Evolutionary conservation across 1,139 yeast genomes (phyloP).

Genomic region (Sugiyamaella paludigena): DNA sequence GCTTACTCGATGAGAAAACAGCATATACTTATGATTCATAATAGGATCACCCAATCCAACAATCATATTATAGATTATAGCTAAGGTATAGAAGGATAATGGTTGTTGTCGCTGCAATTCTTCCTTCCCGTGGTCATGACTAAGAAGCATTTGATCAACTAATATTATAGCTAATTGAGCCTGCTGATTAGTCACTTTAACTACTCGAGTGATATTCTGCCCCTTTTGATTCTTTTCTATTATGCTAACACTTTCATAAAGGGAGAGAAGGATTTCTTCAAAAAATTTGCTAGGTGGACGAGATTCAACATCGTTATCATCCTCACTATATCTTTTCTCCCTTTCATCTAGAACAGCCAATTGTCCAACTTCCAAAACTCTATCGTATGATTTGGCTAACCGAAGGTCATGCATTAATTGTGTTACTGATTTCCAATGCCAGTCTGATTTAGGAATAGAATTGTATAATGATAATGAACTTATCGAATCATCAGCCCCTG

Average conservation of each 20-base stretch:
- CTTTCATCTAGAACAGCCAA: not conserved
- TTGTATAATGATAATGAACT: too few species aligned
- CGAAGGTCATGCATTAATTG: slow-evolving; percentile 2
- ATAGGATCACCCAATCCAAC: slow-evolving; percentile 16
- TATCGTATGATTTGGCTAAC: not conserved
- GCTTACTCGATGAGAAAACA: slow-evolving; percentile 1
- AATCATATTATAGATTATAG: slow-evolving; percentile 17
- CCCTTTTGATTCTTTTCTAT: not conserved
- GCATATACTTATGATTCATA: slow-evolving; percentile 6
- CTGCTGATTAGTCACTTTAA: slow-evolving; percentile 6
- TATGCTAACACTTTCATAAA: not conserved
- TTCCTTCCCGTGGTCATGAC: not conserved
- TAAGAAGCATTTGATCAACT: slow-evolving; percentile 14
- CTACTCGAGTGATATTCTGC: slow-evolving; percentile 1
- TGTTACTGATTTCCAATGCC: slow-evolving; percentile 9
- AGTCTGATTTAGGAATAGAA: not conserved
- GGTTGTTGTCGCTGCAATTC: too few species aligned
- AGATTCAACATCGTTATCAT: not conserved
- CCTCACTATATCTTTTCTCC: too few species aligned
- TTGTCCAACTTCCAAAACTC: slow-evolving; percentile 2
- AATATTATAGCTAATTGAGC: slow-evolving; percentile 15
- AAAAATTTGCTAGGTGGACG: not conserved
- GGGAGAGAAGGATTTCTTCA: slow-evolving; percentile 1
- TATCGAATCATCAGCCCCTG: too few species aligned
- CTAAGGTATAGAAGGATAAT: slow-evolving; percentile 13